phyloP scores from a whole-genome alignment of 2,329 filamentous ascomycete species.

The Diaporthe sp. region DNA sequence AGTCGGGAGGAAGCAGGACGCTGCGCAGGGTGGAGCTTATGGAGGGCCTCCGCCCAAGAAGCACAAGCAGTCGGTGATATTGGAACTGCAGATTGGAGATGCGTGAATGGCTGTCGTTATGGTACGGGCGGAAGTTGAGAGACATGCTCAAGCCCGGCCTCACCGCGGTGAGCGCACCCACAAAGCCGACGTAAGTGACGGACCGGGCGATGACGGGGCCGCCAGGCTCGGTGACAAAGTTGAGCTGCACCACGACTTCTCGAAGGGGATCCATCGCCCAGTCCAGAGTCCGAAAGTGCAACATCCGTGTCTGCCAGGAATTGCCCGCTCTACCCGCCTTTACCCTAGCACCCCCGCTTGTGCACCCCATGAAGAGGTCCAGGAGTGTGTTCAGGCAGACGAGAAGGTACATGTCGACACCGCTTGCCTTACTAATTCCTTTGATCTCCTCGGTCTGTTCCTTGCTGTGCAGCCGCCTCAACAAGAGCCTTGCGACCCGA shows the following conservation, averaged over 20 bases:
- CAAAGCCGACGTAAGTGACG: constrained; percentile 62
- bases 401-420: constrained; percentile 70
- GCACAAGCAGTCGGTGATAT: constrained; percentile 14
- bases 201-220: constrained; percentile 48
- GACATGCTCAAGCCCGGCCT: constrained; percentile 60
- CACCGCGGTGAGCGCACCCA: constrained; percentile 64
- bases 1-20: not conserved
- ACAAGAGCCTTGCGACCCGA: constrained; percentile 44
- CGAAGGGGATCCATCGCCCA: constrained; percentile 68
- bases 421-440: constrained; percentile 66
- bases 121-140: constrained; percentile 60
- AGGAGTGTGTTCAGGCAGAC: constrained; percentile 74
- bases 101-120: constrained; percentile 49
- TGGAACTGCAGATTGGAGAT: not conserved
- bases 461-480: constrained; percentile 64
- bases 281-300: constrained; percentile 70
- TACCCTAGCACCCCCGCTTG: constrained; percentile 59
- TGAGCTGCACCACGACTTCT: constrained; percentile 64
- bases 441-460: constrained; percentile 74
- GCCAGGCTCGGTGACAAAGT: constrained; percentile 57
- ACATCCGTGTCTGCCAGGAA: constrained; percentile 48
- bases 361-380: constrained; percentile 76
- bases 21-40: constrained; percentile 1
- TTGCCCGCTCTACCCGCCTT: not conserved
- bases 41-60: not conserved